Base-by-base conservation (phyloP, 1,284 basidiomycete species). In the Trichosporon ovoides region DNA sequence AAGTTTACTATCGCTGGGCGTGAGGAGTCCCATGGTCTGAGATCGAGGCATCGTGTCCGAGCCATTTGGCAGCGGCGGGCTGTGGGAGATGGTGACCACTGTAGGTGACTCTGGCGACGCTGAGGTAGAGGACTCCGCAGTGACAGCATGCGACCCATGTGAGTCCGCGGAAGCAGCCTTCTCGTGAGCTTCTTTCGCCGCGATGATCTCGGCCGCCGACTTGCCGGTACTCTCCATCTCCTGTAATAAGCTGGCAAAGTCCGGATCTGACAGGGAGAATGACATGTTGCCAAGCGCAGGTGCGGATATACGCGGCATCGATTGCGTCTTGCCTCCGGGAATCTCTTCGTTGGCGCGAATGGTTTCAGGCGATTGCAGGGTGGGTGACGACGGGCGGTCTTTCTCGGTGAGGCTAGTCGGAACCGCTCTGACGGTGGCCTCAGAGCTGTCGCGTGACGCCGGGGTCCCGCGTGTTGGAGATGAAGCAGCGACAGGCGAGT, bases 261-360 rank as follows among this genome's bases (percentile, higher is more conserved):
- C 77, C 2, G 77, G 75, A 57, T 78, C 77, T n/a, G 75, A 76
- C 1, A 78, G 58, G 11, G 75, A 75, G 62, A 77, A 79, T 12
- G 72, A 72, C 66, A 79, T 74, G 10, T 70, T 71, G 10, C 75
- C 57, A 10, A 77, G 60, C 24, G 66, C 65, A 14, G 75, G 75
- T 0, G 75, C 70, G 22, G 70, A 69, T 16, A 77, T 64, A 16
- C 68, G 60, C 4, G 76, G 76, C 16, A 50, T 52, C 3, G 59
- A 4, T 19, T 24, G 3, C 9, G 20, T 31, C 38, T 31, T 40
- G 36, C 52, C 52, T 20, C 53, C 55, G 7, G 20, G 33, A 34
- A 31, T 36, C 22, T 37, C 38, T 7, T 35, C 48, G 14, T 35
- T 10, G 9, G n/a, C 43, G 43, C 43, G 43, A 11, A 28, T 28